Conservation (phyloP, 129 eudicot species). For the Gnaphalium uliginosum region DNA sequence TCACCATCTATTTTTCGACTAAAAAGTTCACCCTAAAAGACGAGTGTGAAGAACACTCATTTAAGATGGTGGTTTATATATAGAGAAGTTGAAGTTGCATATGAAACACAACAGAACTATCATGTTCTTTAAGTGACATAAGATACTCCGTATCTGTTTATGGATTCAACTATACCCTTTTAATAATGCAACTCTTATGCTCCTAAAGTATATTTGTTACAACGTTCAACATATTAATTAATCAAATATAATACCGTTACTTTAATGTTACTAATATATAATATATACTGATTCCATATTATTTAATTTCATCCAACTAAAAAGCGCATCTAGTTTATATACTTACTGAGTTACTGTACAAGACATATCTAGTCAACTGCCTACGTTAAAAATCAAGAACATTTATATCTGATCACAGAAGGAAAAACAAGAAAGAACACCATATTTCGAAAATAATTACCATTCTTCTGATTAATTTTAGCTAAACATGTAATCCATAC, state of each 20-base stretch:
- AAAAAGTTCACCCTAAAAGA: neutral
- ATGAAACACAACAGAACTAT: neutral
- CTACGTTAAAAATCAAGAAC: neutral
- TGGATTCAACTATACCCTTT: neutral
- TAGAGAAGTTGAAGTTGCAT: neutral
- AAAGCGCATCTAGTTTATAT: neutral
- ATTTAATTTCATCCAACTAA: neutral
- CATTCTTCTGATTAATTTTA: neutral
- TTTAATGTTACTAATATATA: too few relatives aligned
- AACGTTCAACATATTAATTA: neutral
- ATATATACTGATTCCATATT: neutral
- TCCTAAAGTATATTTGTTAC: neutral
- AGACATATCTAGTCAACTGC: neutral
- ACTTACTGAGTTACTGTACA: neutral
- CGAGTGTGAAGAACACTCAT: neutral
- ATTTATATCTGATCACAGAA: neutral
- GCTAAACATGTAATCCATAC: slow-evolving; percentile 4
- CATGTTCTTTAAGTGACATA: slow-evolving; percentile 12
- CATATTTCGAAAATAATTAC: neutral
- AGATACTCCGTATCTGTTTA: neutral
- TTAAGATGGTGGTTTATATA: neutral
- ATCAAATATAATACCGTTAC: neutral
- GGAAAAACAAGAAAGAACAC: neutral
- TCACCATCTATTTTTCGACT: neutral
- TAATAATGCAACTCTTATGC: slow-evolving; percentile 4